Base-by-base conservation (phyloP, 106 monocot species). In the Hemerocallis citrina region DNA sequence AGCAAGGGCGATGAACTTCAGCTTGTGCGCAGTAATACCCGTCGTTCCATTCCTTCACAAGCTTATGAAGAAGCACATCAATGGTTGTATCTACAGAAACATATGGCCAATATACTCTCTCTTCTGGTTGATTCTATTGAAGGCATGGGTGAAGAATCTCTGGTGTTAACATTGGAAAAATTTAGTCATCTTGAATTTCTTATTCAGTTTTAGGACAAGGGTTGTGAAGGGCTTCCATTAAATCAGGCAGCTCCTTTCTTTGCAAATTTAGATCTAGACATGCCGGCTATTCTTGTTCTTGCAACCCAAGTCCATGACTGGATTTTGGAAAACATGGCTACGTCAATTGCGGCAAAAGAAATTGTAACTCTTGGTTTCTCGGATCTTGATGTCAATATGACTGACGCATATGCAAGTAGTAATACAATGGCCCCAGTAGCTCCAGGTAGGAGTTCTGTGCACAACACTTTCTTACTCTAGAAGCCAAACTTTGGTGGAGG, bases 31-130 rank as follows among this genome's bases (percentile, higher is more conserved):
- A 91, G 91, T 65, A 91, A 91, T 64, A 96, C 72, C 44, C 90
- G 96, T 29, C 86, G 90, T 62, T 88, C 73, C 50, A 71, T 96
- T 84, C 96, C 96, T 67, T 91, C 86, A 62, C 96, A 91, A 82
- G 75, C 81, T 36, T 90, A 91, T 51, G 91, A 96, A 77, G 96
- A 96, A 68, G 79, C 87, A 49, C 91, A 96, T 77, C 96, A 91
- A 63, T 63, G 91, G 40, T 96, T 87, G 63, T 96, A 96, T 75
- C 54, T 96, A 57, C 90, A 96, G 32, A 96, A 96, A 51, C 96
- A 96, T 66, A 77, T 91, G 74, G 79, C 71, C 30, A 96, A 91
- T 47, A 74, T 91, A 34, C 64, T 96, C 39, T 25, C 74, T 44
- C 81, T 91, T 62, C 75, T 96, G 66, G 73, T 87, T 8, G 81